Conservation (phyloP, 225 moss, liverwort and hornwort species). For the Lunularia cruciata region DNA sequence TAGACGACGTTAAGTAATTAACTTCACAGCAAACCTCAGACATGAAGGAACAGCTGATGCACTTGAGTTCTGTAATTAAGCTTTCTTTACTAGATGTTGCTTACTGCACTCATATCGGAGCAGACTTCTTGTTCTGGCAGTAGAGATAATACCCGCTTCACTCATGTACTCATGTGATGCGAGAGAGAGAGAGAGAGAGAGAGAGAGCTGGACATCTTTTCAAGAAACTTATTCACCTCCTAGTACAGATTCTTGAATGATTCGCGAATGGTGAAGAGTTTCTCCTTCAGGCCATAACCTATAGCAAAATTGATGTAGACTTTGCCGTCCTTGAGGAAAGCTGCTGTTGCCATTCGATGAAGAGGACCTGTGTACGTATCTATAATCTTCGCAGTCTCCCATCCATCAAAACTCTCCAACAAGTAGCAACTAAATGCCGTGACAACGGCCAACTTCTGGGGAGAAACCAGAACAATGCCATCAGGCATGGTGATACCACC, state of each 20-base stretch:
- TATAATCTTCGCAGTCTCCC: constrained; percentile 29
- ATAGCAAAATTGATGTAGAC: constrained; percentile 20
- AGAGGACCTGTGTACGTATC: constrained; percentile 29
- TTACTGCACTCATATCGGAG: no score
- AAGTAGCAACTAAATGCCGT: constrained; percentile 8
- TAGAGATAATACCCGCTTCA: no score
- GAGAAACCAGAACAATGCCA: constrained; percentile 27
- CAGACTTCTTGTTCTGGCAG: no score
- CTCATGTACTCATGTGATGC: no score
- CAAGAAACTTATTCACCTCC: no score
- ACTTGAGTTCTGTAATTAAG: no score
- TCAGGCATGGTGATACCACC: constrained; percentile 13
- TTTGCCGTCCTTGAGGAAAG: constrained; percentile 18
- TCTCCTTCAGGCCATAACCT: constrained; percentile 21
- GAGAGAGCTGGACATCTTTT: no score
- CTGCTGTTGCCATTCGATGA: constrained; percentile 25
- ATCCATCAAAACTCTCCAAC: constrained; percentile 32
- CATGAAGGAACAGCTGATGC: no score
- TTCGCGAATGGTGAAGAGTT: constrained; percentile 24
- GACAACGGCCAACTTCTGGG: constrained; percentile 20
- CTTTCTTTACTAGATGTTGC: no score
- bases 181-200: no score
- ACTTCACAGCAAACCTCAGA: no score
- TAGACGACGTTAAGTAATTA: no score
- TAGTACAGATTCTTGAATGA: constrained; percentile 14